Base-by-base conservation (phyloP, 495 filamentous ascomycete species). In the Hamigera avellanea region DNA sequence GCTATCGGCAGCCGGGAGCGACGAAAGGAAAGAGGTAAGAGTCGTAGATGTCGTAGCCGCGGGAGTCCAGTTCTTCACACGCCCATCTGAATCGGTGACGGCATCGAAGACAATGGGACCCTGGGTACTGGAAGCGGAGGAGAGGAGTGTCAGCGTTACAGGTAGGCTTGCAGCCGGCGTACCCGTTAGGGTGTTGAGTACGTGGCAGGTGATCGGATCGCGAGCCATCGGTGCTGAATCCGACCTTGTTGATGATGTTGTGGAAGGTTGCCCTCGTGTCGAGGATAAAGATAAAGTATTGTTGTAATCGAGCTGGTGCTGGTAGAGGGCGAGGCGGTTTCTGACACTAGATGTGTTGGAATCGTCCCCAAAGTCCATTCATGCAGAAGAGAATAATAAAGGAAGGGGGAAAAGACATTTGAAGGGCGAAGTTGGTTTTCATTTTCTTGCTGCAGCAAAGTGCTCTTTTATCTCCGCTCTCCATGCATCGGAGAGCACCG, bases 21-120 rank as follows among this genome's bases (percentile, higher is more conserved):
- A 48, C 15, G 58, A 33, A 45, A 75, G 59, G 54, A 78, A 19
- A 51, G 60, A 45, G 57, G 77, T 39, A 58, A 72, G 56, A 56
- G 69, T 53, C 56, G 54, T 9, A 36, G 57, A 63, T 30, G 54
- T 51, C 13, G 62, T 56, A 27, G 50, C 57, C 32, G 66, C 63
- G 3, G 78, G 67, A 3, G 71, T 70, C 91, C 91, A 98, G 29
- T 64, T 64, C 15, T 75, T 75, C 46, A 98, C 77, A 35, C 91
- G 78, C 41, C 91, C 91, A 63, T 98, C 91, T 43, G 73, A 64
- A 63, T 93, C 80, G 38, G 91, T 96, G 6, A 59, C 67, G 17
- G 75, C 80, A 28, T 67, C 73, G 61, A 78, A 83, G 35, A 63
- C 62, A 17, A 62, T 49, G 16, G 53, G 59, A 33, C 42, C 61